Base-by-base conservation (phyloP, 2,329 filamentous ascomycete species). In the Alternaria sp. region DNA sequence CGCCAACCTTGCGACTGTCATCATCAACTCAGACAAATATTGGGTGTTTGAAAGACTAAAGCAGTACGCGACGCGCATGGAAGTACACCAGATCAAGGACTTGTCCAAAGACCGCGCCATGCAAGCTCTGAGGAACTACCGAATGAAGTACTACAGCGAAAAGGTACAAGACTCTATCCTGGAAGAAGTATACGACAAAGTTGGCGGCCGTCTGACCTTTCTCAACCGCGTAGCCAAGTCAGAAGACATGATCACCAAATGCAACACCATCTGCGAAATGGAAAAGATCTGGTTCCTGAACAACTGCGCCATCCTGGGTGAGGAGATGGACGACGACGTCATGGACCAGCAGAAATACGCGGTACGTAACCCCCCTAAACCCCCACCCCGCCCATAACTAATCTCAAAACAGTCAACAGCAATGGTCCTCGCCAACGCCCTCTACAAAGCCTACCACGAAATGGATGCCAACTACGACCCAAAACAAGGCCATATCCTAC, bases 321-420 rank as follows among this genome's bases (percentile, higher is more conserved):
- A 80, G 60, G 88, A 89, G 63, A 93, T 90, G 89, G 95, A 98
- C 68, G 95, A 98, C 78, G 95, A 99, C 74, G 95, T 97, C 67
- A 98, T 98, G 89, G 92, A 97, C 72, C 91, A 97, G 77, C 93
- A 98, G 75, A 97, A 98, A 77, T 97, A 92, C 83, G 92, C 93
- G 44, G 90, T 92, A 82, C 79, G 88, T 85, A 23, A 3, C 17
- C 36, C 13, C 17, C 36, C 13, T 4, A 14, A 1, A n/a, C 6
- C 17, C 17, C 17, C 17, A 17, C 17, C 17, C 17, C 17, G 17
- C 17, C 17, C 17, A 17, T 26, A 28, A 14, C 54, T 53, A 28
- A 53, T 7, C 14, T 7, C 14, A 17, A 26, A 26, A 10, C 60
- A 92, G 86, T 91, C 93, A 11, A 93, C 92, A 11, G 93, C 95